Evolutionary conservation across 768 basidiomycete genomes (phyloP).

Genomic region (Lentinus brumalis): DNA sequence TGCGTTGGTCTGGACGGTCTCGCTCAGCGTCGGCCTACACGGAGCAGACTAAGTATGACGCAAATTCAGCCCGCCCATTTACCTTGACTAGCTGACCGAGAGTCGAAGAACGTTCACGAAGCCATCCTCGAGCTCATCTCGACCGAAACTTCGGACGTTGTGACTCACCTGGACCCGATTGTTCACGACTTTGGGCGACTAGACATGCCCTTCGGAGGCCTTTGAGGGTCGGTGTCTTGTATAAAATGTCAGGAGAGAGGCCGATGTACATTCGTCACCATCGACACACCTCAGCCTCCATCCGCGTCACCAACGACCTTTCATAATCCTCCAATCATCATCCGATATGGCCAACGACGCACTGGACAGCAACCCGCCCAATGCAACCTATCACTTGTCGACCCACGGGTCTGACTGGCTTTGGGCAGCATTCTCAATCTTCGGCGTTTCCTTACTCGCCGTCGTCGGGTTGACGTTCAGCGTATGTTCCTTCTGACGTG

Average conservation of each 20-base stretch:
- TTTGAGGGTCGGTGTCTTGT: not conserved
- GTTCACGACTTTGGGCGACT: constrained; percentile 9
- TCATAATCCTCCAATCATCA: too few species aligned
- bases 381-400: constrained; percentile 42
- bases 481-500: constrained; percentile 21
- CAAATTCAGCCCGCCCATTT: not conserved
- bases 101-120: constrained; percentile 14
- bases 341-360: constrained; percentile 33
- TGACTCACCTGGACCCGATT: constrained; percentile 11
- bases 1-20: constrained; percentile 1
- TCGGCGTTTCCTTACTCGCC: constrained; percentile 43
- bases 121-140: not conserved
- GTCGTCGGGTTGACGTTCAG: constrained; percentile 41
- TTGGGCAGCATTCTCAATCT: constrained; percentile 56
- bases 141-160: not conserved
- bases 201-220: constrained; percentile 1
- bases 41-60: constrained; percentile 3
- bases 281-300: too few species aligned
- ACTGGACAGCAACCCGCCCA: constrained; percentile 37
- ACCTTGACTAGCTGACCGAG: constrained; percentile 6
- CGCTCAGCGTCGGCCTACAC: constrained; percentile 1
- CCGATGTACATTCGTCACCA: too few species aligned
- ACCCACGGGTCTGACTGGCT: constrained; percentile 51
- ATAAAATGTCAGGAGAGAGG: too few species aligned
- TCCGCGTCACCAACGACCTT: too few species aligned